Conservation (phyloP, 345 rosid species). For the Citrus sp. region DNA sequence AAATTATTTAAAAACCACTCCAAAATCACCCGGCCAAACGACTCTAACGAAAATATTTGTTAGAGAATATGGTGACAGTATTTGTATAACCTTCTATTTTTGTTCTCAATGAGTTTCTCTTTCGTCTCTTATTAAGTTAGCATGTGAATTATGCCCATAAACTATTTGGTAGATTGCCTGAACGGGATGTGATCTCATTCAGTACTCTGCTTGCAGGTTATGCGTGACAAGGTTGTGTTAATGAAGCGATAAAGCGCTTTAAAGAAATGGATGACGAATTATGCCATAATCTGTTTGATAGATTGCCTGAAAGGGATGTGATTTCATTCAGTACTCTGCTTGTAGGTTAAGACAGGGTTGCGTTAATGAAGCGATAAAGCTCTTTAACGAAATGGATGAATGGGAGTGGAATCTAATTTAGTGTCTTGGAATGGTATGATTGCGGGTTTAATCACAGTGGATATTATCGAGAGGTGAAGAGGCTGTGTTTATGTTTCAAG, state of each 20-base stretch:
- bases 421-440: constrained; percentile 39
- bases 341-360: constrained; percentile 22
- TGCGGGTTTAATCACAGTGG: constrained; percentile 28
- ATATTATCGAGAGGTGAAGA: constrained; percentile 14
- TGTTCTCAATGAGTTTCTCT: no score
- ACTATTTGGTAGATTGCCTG: constrained; percentile 33
- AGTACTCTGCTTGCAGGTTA: constrained; percentile 30
- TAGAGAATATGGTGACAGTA: no score
- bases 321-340: constrained; percentile 30
- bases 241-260: constrained; percentile 1
- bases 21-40: no score
- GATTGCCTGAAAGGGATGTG: constrained; percentile 25
- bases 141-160: neutral
- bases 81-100: no score
- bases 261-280: no score
- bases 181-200: constrained; percentile 23
- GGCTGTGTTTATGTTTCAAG: constrained; percentile 10
- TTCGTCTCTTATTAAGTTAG: no score
- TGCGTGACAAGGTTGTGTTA: constrained; percentile 17
- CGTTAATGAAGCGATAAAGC: constrained; percentile 17
- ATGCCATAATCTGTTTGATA: constrained; percentile 31
- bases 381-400: constrained; percentile 11
- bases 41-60: no score
- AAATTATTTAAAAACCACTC: no score
- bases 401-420: constrained; percentile 20